Base-by-base conservation (phyloP, 192 early-diverging fungal genomes). In the Backusella australiensis region DNA sequence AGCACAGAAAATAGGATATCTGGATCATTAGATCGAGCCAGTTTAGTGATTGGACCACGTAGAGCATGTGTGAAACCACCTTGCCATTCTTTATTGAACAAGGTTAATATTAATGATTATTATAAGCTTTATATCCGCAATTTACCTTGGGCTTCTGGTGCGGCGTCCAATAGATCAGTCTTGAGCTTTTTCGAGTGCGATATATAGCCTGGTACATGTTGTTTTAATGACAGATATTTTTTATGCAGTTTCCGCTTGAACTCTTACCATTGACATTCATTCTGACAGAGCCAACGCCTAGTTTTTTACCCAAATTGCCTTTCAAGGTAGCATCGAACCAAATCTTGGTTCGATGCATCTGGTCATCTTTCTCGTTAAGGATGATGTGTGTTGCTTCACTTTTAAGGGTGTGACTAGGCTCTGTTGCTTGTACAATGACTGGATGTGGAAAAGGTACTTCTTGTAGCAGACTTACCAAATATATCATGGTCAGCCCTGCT, bases 381-480 rank as follows among this genome's bases (percentile, higher is more conserved):
- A 80, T 59, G 3, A 72, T 73, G 14, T 75, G 78, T 34, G 71
- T 67, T 63, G 56, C 56, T 29, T 63, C 56, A 14, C 11, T 63
- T 26, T 23, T 8, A 14, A 23, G 56, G 19, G 56, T 63, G 23
- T 11, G 26, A 63, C 56, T 63, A 26, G 56, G 56, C 12, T 65
- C 41, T 34, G 67, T 21, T 35, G 49, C 56, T 38, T 72, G 69
- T 19, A 77, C 53, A 32, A 65, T 46, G 17, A 68, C 56, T 42
- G 82, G 82, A 59, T 77, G 78, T 15, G 76, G 73, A 65, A 75
- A 80, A 11, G 82, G 78, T 6, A 66, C 74, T 63, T 80, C 79
- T 73, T 83, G 82, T 12, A 83, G 38, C 39, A 83, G 63, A 73
- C 82, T 83, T 35, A 77, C 75, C 36, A 80, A 67, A 56, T 83